Evolutionary conservation across 1,284 basidiomycete genomes (phyloP).

Genomic region (Boletellus dicymbophilus): DNA sequence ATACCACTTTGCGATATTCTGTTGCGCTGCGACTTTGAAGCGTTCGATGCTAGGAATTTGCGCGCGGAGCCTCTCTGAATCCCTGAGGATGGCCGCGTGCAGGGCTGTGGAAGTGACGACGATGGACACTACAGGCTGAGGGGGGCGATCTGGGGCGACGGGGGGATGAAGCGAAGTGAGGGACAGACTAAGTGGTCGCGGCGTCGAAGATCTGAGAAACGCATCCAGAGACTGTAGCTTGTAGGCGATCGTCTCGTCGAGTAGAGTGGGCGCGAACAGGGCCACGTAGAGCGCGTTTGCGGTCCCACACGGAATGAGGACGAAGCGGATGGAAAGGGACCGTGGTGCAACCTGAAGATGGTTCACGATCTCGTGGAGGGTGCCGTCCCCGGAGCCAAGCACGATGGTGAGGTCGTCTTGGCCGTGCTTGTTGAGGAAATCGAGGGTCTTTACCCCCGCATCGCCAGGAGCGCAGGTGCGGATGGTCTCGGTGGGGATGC

Average conservation of each 20-base stretch:
- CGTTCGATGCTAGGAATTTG: slow-evolving; percentile 78
- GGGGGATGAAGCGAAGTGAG: slow-evolving; percentile 48
- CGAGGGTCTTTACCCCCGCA: slow-evolving; percentile 55
- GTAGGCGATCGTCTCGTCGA: slow-evolving; percentile 37
- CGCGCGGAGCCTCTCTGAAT: slow-evolving; percentile 76
- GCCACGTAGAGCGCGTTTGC: slow-evolving; percentile 90
- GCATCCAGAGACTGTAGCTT: slow-evolving; percentile 56
- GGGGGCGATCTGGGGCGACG: slow-evolving; percentile 21
- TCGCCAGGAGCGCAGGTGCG: slow-evolving; percentile 57
- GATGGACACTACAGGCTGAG: slow-evolving; percentile 42
- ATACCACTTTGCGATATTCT: slow-evolving; percentile 79
- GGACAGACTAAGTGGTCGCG: slow-evolving; percentile 58
- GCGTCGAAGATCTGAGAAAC: slow-evolving; percentile 40
- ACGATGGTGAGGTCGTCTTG: slow-evolving; percentile 48
- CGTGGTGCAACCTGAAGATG: slow-evolving; percentile 41
- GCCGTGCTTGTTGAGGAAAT: slow-evolving; percentile 36
- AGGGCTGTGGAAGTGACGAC: slow-evolving; percentile 80
- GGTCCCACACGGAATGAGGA: slow-evolving; percentile 83
- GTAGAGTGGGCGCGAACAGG: slow-evolving; percentile 47
- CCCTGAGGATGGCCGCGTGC: slow-evolving; percentile 86
- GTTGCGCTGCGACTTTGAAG: slow-evolving; percentile 82
- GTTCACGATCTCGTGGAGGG: slow-evolving; percentile 83
- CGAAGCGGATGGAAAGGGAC: slow-evolving; percentile 40
- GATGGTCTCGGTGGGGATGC: slow-evolving; percentile 41
- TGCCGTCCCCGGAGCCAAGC: slow-evolving; percentile 89